Evolutionary conservation across 2,329 filamentous ascomycete species (phyloP).

Genomic region (Tolypocladium sp.): DNA sequence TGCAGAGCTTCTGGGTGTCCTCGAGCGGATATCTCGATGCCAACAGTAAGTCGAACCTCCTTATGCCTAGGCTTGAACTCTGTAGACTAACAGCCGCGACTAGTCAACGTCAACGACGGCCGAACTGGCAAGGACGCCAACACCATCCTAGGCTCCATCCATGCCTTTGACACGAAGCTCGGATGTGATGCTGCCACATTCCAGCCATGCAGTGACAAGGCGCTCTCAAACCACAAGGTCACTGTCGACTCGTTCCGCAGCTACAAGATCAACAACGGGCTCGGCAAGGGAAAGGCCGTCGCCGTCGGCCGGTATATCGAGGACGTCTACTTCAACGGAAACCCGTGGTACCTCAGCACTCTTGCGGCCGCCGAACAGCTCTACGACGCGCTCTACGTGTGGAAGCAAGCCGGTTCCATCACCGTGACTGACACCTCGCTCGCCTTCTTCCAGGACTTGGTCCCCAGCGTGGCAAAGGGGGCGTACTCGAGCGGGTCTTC

Average conservation of each 20-base stretch:
- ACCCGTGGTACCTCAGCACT: slow-evolving; percentile 74
- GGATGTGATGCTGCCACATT: slow-evolving; percentile 63
- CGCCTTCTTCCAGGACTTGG: slow-evolving; percentile 61
- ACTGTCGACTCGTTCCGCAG: slow-evolving; percentile 69
- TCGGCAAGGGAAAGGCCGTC: slow-evolving; percentile 47
- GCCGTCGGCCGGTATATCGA: slow-evolving; percentile 61
- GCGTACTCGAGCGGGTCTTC: slow-evolving; percentile 44
- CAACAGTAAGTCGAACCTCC: slow-evolving; percentile 40
- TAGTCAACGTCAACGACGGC: slow-evolving; percentile 47
- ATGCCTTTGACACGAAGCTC: slow-evolving; percentile 58
- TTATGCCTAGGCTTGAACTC: neutral
- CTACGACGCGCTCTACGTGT: slow-evolving; percentile 66
- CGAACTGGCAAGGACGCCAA: slow-evolving; percentile 66
- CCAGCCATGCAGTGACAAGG: slow-evolving; percentile 64
- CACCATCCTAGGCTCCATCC: slow-evolving; percentile 56
- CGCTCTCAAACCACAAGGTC: slow-evolving; percentile 67
- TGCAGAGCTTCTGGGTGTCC: slow-evolving; percentile 64
- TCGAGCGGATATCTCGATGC: slow-evolving; percentile 53
- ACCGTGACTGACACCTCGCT: slow-evolving; percentile 56
- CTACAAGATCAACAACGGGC: slow-evolving; percentile 61
- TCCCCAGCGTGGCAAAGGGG: slow-evolving; percentile 47
- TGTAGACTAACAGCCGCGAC: neutral
- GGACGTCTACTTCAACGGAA: slow-evolving; percentile 67
- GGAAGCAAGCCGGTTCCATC: slow-evolving; percentile 54
- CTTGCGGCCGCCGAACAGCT: slow-evolving; percentile 72